These are phyloP conservation scores for Phytophthora fragariaefolia DNA, from an alignment of 352 stramenopile genomes.

Conservation along the genomic window DNA sequence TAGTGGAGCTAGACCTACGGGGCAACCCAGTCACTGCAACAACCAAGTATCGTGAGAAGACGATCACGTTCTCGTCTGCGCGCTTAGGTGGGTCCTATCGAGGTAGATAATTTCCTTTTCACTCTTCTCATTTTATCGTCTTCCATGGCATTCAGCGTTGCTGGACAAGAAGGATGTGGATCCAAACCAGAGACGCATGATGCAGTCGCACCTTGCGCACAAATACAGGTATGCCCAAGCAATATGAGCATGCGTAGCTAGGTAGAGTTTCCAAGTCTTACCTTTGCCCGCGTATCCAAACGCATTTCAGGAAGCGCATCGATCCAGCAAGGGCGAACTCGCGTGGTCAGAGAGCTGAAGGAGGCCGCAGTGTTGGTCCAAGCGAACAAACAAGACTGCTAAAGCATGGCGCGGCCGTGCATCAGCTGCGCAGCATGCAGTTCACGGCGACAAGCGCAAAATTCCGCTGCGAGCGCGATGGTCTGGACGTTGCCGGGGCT, in stretches of 20 bases:
- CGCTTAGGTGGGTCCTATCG: constrained; percentile 44
- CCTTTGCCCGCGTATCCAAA: neutral
- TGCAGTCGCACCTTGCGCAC: constrained; percentile 80
- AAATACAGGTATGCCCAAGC: constrained; percentile 58
- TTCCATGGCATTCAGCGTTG: constrained; percentile 34
- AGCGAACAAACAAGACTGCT: constrained; percentile 46
- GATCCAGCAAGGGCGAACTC: constrained; percentile 6
- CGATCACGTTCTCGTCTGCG: constrained; percentile 73
- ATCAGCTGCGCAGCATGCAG: constrained; percentile 55
- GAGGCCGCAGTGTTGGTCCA: constrained; percentile 2
- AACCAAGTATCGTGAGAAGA: constrained; percentile 76
- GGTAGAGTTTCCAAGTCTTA: neutral
- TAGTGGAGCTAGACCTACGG: constrained; percentile 68
- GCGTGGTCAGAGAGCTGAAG: constrained; percentile 11
- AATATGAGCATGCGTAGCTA: neutral
- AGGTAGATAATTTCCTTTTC: neutral
- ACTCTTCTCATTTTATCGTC: constrained; percentile 7
- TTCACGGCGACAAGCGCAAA: constrained; percentile 25
- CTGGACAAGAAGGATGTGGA: constrained; percentile 82
- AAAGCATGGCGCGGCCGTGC: constrained; percentile 54
- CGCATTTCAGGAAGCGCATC: constrained; percentile 41
- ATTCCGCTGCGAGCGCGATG: constrained; percentile 24
- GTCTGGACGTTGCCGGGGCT: constrained; percentile 47
- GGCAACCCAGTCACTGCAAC: constrained; percentile 58
- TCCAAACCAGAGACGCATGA: constrained; percentile 75